Percentiles rank a stretch among this genome's conserved stretches.
Evolutionary conservation across 345 rosid species (phyloP).

Genomic region (Rhizophora apiculata): DNA sequence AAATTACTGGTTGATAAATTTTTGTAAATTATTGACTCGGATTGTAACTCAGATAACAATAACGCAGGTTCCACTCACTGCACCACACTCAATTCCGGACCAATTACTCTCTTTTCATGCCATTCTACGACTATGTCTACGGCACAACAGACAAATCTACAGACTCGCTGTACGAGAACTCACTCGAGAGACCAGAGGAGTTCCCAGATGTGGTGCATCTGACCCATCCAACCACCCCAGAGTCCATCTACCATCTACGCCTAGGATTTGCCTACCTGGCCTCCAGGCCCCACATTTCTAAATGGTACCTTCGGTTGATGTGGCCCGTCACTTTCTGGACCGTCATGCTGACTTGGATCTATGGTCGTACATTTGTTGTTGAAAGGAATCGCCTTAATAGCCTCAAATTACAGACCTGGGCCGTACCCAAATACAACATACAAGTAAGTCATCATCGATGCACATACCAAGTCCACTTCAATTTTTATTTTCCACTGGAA

Average conservation of each 20-base stretch:
- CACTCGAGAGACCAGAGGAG: too few relatives aligned
- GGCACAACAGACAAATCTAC: too few relatives aligned
- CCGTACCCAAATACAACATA: conserved; percentile 52
- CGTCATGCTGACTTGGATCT: conserved; percentile 42
- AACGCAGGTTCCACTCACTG: conserved; percentile 25
- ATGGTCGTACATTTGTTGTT: conserved; percentile 39
- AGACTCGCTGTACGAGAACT: too few relatives aligned
- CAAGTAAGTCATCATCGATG: conserved; percentile 37
- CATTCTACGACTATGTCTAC: conserved; percentile 23
- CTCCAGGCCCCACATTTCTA: too few relatives aligned
- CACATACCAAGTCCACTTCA: too few relatives aligned
- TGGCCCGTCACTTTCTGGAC: conserved; percentile 63
- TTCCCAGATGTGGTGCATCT: too few relatives aligned
- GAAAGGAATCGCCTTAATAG: conserved; percentile 52
- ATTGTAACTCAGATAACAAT: neutral
- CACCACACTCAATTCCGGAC: conserved; percentile 32
- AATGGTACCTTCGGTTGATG: too few relatives aligned
- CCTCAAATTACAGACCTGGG: conserved; percentile 65
- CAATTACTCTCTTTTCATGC: conserved; percentile 31
- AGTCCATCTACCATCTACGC: too few relatives aligned
- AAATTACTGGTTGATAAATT: too few relatives aligned
- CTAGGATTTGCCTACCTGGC: too few relatives aligned
- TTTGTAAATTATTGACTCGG: too few relatives aligned
- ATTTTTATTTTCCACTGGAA: neutral
- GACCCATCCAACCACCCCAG: too few relatives aligned